Percentiles rank a stretch among this genome's conserved stretches.
Conservation (phyloP, 163 green algal genomes). For the Chloroidium sp. region DNA sequence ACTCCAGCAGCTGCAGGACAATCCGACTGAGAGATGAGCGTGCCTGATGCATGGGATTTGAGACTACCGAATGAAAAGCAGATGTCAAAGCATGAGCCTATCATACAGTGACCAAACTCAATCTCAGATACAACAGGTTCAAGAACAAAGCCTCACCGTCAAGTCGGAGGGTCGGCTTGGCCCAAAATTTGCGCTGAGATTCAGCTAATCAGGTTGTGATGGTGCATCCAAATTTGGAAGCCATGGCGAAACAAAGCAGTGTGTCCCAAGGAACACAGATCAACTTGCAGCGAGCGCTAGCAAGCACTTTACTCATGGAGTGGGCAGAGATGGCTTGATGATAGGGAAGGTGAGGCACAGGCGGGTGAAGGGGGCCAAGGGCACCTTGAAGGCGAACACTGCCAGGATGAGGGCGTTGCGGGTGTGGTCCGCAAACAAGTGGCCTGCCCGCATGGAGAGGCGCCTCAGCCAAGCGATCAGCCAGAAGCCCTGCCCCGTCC, state of each 20-base stretch:
- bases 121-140: no score
- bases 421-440: constrained; percentile 55
- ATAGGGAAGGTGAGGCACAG: not conserved
- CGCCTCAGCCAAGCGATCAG: constrained; percentile 13
- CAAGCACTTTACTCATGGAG: not conserved
- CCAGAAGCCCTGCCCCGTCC: not conserved
- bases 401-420: constrained; percentile 66
- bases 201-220: not conserved
- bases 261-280: not conserved
- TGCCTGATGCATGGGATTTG: no score
- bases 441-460: constrained; percentile 22
- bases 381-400: constrained; percentile 86
- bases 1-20: constrained; percentile 74
- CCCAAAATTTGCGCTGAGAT: not conserved
- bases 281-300: not conserved
- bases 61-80: no score
- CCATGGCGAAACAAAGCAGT: not conserved
- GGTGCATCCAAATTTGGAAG: not conserved
- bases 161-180: no score
- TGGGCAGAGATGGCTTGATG: not conserved
- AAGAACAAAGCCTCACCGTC: no score
- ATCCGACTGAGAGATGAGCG: no score
- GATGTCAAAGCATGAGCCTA: no score
- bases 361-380: not conserved
- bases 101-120: no score